Conservation (phyloP, 495 filamentous ascomycete genomes). For the Talaromyces adpressus region DNA sequence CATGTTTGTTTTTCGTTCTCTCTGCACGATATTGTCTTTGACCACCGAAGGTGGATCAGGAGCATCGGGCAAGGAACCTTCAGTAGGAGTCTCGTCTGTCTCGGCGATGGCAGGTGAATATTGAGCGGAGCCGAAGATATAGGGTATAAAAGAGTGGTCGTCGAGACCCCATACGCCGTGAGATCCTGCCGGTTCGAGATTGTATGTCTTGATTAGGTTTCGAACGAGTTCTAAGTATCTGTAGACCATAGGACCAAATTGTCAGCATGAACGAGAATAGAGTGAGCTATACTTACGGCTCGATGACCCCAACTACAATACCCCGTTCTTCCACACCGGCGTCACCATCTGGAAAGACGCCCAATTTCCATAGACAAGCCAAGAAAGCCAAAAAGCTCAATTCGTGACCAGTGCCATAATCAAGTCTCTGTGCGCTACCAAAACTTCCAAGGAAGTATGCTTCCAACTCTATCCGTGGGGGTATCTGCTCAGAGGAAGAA, state of each 20-base stretch:
- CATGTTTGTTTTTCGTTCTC: conserved; percentile 67
- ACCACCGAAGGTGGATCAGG: conserved; percentile 64
- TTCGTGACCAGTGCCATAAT: conserved; percentile 96
- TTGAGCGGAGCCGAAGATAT: conserved; percentile 88
- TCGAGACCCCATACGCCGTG: conserved; percentile 97
- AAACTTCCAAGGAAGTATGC: conserved; percentile 82
- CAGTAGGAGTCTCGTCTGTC: conserved; percentile 55
- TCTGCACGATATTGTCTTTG: conserved; percentile 57
- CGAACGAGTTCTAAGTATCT: conserved; percentile 85
- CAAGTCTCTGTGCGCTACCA: conserved; percentile 80
- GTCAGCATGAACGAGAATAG: neutral
- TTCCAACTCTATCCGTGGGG: conserved; percentile 58
- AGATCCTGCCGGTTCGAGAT: conserved; percentile 89
- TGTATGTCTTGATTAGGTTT: conserved; percentile 78
- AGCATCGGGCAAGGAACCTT: conserved; percentile 67
- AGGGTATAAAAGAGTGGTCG: conserved; percentile 96
- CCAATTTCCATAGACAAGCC: conserved; percentile 83
- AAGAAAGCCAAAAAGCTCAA: conserved; percentile 90
- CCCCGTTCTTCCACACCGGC: conserved; percentile 59
- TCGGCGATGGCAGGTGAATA: conserved; percentile 64
- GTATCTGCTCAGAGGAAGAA: conserved; percentile 17
- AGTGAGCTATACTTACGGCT: conserved; percentile 52
- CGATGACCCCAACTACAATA: conserved; percentile 73
- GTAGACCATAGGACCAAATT: conserved; percentile 5
- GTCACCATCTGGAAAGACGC: conserved; percentile 52